phyloP scores from a whole-genome alignment of 345 rosid genomes.

The Theobroma cacao region DNA sequence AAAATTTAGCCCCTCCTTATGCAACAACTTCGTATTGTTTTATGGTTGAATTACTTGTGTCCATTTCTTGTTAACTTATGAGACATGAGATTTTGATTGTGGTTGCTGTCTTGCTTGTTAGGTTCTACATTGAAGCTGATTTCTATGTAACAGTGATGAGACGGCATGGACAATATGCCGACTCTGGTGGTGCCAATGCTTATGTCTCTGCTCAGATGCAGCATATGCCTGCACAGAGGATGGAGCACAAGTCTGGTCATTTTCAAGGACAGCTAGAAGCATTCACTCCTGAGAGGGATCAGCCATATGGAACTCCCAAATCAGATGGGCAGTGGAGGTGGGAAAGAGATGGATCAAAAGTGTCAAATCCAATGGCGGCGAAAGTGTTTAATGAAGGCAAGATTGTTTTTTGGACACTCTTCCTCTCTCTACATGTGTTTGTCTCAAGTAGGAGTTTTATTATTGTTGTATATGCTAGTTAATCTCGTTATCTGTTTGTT shows the following conservation, averaged over 20 bases:
- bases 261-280: conserved; percentile 87
- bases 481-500: not conserved
- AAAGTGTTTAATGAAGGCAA: conserved; percentile 59
- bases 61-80: not conserved
- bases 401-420: conserved; percentile 3
- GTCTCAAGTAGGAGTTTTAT: not conserved
- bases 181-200: conserved; percentile 50
- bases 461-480: not conserved
- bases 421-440: not conserved
- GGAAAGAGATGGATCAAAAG: conserved; percentile 72
- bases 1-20: not conserved
- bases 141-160: conserved; percentile 42
- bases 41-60: not conserved
- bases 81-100: conserved; percentile 6
- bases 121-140: conserved; percentile 11
- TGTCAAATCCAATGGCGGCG: conserved; percentile 50
- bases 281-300: conserved; percentile 88
- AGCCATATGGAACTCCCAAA: conserved; percentile 42
- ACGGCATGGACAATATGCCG: conserved; percentile 60
- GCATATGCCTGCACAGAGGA: conserved; percentile 43
- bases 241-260: conserved; percentile 46
- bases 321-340: conserved; percentile 66
- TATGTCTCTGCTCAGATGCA: conserved; percentile 63
- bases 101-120: conserved; percentile 12
- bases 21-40: not conserved